phyloP scores from a whole-genome alignment of 2,329 filamentous ascomycete species.

The Pyrenochaeta sp. region DNA sequence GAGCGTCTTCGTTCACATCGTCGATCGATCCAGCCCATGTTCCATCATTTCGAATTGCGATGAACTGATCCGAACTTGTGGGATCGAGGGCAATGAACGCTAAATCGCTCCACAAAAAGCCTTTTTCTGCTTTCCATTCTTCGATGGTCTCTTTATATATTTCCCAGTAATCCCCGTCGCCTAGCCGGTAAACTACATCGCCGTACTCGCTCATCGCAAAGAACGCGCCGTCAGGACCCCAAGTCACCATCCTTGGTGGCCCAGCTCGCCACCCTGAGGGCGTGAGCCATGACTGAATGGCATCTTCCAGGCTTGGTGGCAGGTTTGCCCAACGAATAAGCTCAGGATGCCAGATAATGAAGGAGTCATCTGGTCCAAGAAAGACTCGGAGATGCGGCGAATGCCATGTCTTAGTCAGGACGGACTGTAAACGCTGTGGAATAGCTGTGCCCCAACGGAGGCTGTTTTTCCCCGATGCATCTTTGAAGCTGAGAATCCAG shows the following conservation, averaged over 20 bases:
- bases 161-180: slow-evolving; percentile 33
- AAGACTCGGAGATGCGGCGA: slow-evolving; percentile 41
- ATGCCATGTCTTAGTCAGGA: slow-evolving; percentile 37
- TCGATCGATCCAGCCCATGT: slow-evolving; percentile 49
- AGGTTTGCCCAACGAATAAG: slow-evolving; percentile 44
- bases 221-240: slow-evolving; percentile 42
- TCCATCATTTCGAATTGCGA: slow-evolving; percentile 44
- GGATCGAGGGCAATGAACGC: slow-evolving; percentile 43
- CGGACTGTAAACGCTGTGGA: slow-evolving; percentile 27
- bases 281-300: slow-evolving; percentile 47
- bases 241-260: slow-evolving; percentile 42
- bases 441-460: slow-evolving; percentile 40
- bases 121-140: slow-evolving; percentile 43
- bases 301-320: slow-evolving; percentile 37
- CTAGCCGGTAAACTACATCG: slow-evolving; percentile 38
- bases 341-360: slow-evolving; percentile 46
- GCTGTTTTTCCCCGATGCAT: slow-evolving; percentile 31
- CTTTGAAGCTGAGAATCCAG: slow-evolving; percentile 46
- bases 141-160: slow-evolving; percentile 46
- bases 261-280: slow-evolving; percentile 48
- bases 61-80: slow-evolving; percentile 41
- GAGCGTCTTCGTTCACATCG: slow-evolving; percentile 42
- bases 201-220: slow-evolving; percentile 50
- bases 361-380: slow-evolving; percentile 39
- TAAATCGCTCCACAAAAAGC: slow-evolving; percentile 42